Base-by-base conservation (phyloP, 129 eudicot genomes). In the Calendula officinalis region DNA sequence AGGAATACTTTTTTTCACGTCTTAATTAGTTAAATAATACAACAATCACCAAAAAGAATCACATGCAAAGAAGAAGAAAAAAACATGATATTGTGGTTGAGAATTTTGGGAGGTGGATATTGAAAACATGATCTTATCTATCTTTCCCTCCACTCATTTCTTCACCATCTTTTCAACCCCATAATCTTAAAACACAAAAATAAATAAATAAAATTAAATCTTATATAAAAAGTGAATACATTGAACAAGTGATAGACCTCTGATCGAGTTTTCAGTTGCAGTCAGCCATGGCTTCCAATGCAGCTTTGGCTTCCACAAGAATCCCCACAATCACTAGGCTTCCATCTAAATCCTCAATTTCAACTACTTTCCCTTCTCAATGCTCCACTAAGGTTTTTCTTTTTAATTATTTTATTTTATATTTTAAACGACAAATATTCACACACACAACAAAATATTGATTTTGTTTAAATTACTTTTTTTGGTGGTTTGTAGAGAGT, bases 231-330 rank as follows among this genome's bases (percentile, higher is more conserved):
- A 50, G 46, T 49, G 30, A 22, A 22, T 22, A n/a, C n/a, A n/a
- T 22, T 1, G 30, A 61, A 22, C 30, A 22, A 22, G 30, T 22
- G 5, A 41, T 43, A 35, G 13, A 63, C 64, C 58, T 64, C 69
- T 39, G 42, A n/a, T n/a, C n/a, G n/a, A 69, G 63, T 58, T 62
- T 71, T 65, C 58, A 67, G 84, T 73, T 82, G 77, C 56, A 72
- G 17, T 77, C 72, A 83, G 81, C 80, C 78, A 92, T 92, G 96
- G 95, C 95, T 9, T 76, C 95, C 66, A 78, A 86, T 69, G 96
- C 96, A 81, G 95, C 99, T 81, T 68, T 92, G 59, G 96, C 94
- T 73, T 88, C 95, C 74, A 81, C 99, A 63, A 83, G 95, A 74
- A 77, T 94, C 75, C 87, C 96, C 35, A 61, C 92, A 15, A 81